Base-by-base conservation (phyloP, 257 asterid species). In the Salvia splendens region DNA sequence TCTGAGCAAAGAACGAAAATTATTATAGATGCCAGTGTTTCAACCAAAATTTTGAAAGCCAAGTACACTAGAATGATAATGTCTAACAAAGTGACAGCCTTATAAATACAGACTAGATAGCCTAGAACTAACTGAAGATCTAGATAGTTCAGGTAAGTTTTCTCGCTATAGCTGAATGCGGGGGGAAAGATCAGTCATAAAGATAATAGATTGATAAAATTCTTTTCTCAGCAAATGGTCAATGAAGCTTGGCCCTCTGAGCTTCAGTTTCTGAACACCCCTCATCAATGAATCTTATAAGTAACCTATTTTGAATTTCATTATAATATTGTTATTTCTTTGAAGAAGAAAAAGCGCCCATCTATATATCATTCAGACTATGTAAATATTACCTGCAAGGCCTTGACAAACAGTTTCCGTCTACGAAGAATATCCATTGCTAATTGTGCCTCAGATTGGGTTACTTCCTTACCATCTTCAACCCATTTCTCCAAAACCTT, bases 391-490 rank as follows among this genome's bases (percentile, higher is more conserved):
- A 91, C 98, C 96, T 91, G 89, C 76, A 89, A 77, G 66, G 96
- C 95, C 78, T 74, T 88, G 56, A 61, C 67, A 61, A 40, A 85
- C 81, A 86, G 41, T 38, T 62, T 70, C 4, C 91, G 75, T 53
- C 59, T 85, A 56, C 90, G 82, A 64, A 89, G 83, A 50, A 40
- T 50, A 63, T 71, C 74, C 73, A 77, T 75, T 36, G 85, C 68
- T 46, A 54, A 8, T 42, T 72, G 8, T 69, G 74, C 77, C 46
- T 78, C 89, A 14, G 79, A 12, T 8, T 73, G 75, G 56, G 82
- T 85, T 63, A 91, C 73, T 68, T 85, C 83, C 67, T 87, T 85
- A 66, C 96, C 96, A 71, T 84, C 81, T 70, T 77, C 76, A 49
- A 85, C 71, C 95, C 95, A 89, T 80, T 85, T 81, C 64, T 87